These are phyloP conservation scores for Neurospora hispaniola DNA, from an alignment of 495 filamentous ascomycete species.

Conservation along the genomic window DNA sequence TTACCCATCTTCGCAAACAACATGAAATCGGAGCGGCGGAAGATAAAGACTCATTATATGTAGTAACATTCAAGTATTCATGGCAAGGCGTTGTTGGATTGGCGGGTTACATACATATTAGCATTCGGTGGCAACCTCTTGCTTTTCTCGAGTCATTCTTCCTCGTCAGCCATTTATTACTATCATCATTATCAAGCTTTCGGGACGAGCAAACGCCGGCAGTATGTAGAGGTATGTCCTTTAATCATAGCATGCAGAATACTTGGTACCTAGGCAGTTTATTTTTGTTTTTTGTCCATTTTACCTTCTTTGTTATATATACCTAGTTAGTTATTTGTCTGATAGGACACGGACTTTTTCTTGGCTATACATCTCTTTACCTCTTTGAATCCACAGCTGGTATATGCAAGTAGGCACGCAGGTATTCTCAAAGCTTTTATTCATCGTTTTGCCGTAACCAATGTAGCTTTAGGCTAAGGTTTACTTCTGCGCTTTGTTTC, in stretches of 20 bases:
- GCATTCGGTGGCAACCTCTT: not conserved
- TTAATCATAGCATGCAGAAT: not conserved
- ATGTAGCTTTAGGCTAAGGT: not conserved
- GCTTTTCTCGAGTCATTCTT: not conserved
- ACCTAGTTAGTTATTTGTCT: not conserved
- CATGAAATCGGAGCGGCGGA: not conserved
- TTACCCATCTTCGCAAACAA: not conserved
- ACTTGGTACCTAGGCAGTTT: not conserved
- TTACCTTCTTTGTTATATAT: not conserved
- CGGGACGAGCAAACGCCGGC: not conserved
- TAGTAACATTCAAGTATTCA: not conserved
- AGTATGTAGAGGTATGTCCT: not conserved
- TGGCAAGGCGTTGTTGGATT: not conserved
- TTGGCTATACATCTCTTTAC: not conserved
- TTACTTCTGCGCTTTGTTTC: not conserved
- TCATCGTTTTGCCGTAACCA: not conserved
- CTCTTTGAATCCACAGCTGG: not conserved
- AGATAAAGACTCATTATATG: not conserved
- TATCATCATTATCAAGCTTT: not conserved
- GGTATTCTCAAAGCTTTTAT: not conserved
- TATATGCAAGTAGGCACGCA: not conserved
- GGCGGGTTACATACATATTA: not conserved
- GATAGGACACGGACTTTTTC: not conserved
- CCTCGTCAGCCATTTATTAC: not conserved
- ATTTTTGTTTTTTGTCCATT: not conserved